These are phyloP conservation scores for Schizochytrium sp. DNA, from an alignment of 108 stramenopile genomes.

Conservation along the genomic window DNA sequence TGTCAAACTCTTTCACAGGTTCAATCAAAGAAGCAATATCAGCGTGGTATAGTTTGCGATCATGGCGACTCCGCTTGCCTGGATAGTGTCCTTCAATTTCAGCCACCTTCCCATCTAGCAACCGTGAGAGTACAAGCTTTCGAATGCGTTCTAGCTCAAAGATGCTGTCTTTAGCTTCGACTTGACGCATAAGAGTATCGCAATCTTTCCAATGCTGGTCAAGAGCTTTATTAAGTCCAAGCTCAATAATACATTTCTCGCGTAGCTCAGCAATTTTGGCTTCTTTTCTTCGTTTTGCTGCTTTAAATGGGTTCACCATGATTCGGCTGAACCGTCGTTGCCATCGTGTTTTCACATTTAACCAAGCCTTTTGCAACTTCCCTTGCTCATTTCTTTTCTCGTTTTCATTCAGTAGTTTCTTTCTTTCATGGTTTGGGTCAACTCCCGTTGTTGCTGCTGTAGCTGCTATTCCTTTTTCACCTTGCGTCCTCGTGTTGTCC, in stretches of 20 bases:
- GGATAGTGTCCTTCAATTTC: neutral
- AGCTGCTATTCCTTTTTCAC: too few relatives aligned
- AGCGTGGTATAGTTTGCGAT: neutral
- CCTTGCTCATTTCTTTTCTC: too few relatives aligned
- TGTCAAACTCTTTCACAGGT: neutral
- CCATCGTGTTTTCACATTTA: too few relatives aligned
- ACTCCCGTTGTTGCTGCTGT: too few relatives aligned
- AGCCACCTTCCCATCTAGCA: neutral
- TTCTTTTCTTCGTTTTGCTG: neutral
- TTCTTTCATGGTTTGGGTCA: too few relatives aligned
- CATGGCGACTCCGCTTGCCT: neutral
- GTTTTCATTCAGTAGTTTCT: too few relatives aligned
- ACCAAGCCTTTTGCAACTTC: too few relatives aligned
- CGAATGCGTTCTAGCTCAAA: conserved; percentile 37
- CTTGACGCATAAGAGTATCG: neutral
- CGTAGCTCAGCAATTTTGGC: conserved; percentile 3
- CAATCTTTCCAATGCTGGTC: conserved; percentile 51
- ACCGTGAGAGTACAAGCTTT: neutral
- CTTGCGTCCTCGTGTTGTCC: too few relatives aligned
- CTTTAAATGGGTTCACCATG: neutral
- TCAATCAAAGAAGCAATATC: conserved; percentile 10
- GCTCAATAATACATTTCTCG: conserved; percentile 4
- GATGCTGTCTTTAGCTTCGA: conserved; percentile 38
- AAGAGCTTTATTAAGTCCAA: conserved; percentile 16
- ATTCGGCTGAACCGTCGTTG: neutral